These are phyloP conservation scores for Leptographium galeiforme DNA, from an alignment of 2,329 filamentous ascomycete species.

Conservation along the genomic window DNA sequence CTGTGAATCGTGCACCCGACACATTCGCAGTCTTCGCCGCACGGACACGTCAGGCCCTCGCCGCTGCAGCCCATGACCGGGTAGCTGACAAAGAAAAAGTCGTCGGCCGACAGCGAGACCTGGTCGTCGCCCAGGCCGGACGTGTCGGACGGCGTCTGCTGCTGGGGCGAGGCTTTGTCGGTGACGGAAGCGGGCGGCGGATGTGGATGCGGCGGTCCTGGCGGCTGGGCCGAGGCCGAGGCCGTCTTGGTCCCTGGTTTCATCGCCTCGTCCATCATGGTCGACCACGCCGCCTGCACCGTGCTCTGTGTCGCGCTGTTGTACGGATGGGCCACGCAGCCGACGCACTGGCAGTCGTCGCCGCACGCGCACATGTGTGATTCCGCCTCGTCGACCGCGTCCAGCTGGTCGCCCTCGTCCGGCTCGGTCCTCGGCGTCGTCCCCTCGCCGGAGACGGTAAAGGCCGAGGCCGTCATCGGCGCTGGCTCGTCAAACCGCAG, in stretches of 20 bases:
- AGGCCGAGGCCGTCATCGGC: not conserved
- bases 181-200: not conserved
- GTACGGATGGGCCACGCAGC: slow-evolving; percentile 13
- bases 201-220: not conserved
- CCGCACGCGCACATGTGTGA: slow-evolving; percentile 13
- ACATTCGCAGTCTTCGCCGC: slow-evolving; percentile 53
- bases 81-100: slow-evolving; percentile 44
- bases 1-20: slow-evolving; percentile 58
- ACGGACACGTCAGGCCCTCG: slow-evolving; percentile 32
- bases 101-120: slow-evolving; percentile 30
- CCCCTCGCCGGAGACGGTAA: not conserved
- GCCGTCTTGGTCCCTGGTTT: not conserved
- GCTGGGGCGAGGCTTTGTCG: slow-evolving; percentile 19
- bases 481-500: not conserved
- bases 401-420: no score
- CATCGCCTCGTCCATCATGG: slow-evolving; percentile 7
- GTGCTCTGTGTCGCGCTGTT: slow-evolving; percentile 12
- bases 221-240: not conserved
- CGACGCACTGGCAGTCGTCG: slow-evolving; percentile 13
- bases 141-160: slow-evolving; percentile 33
- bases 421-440: no score
- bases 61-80: slow-evolving; percentile 12
- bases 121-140: slow-evolving; percentile 37
- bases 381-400: no score
- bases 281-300: slow-evolving; percentile 11